These are phyloP conservation scores for Marsdenia floribunda DNA, from an alignment of 257 asterid species.

Conservation along the genomic window DNA sequence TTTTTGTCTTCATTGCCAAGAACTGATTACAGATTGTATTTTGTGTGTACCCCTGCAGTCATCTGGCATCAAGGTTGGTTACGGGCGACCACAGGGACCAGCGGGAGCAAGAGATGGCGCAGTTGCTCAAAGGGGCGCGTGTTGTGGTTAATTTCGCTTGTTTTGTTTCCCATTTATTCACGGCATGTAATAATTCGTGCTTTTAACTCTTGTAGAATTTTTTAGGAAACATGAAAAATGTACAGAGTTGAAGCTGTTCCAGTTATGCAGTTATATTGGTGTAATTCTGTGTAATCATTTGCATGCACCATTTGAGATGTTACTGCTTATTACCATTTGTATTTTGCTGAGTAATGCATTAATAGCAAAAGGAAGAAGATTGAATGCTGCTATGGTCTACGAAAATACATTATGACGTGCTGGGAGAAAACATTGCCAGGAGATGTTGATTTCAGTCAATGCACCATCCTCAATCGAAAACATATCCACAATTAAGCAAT, in stretches of 20 bases:
- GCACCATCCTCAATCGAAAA: too few relatives aligned
- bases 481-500: too few relatives aligned
- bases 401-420: too few relatives aligned
- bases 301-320: background rate
- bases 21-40: background rate
- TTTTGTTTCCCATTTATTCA: background rate
- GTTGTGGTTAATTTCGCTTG: slow-evolving; percentile 42
- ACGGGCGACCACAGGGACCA: slow-evolving; percentile 54
- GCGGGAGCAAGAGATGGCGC: slow-evolving; percentile 59
- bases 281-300: background rate
- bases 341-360: background rate
- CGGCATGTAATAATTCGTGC: background rate
- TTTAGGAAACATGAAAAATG: slow-evolving; percentile 10
- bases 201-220: background rate
- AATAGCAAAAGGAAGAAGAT: background rate
- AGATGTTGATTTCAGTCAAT: too few relatives aligned
- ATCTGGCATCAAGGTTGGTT: slow-evolving; percentile 73
- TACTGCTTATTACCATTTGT: background rate
- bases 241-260: slow-evolving; percentile 4
- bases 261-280: background rate
- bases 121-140: slow-evolving; percentile 58
- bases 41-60: slow-evolving; percentile 38
- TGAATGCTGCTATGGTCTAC: background rate
- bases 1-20: background rate
- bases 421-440: too few relatives aligned